Percentiles rank a stretch among this genome's conserved stretches.
These are phyloP conservation scores for Saitoella complicata DNA, from an alignment of 805 yeast genomes.

Conservation along the genomic window DNA sequence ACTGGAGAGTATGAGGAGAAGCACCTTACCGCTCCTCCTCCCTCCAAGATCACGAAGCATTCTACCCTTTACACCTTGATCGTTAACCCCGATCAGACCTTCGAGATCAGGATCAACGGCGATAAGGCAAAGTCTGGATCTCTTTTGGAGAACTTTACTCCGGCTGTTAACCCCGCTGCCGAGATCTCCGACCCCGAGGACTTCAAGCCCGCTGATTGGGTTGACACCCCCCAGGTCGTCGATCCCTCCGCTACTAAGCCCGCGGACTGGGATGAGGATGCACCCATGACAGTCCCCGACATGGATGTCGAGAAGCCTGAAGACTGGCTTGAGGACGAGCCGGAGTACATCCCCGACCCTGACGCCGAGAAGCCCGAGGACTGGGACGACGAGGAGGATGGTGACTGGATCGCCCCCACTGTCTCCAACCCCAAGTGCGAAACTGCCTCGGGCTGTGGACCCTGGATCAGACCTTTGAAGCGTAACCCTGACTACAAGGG, in stretches of 20 bases:
- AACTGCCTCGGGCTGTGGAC: conserved; percentile 54
- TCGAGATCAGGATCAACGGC: conserved; percentile 74
- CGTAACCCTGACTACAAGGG: conserved; percentile 62
- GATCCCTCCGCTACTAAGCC: conserved; percentile 64
- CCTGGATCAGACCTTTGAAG: conserved; percentile 54
- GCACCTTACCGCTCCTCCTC: conserved; percentile 50
- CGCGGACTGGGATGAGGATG: conserved; percentile 67
- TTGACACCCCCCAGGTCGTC: conserved; percentile 44
- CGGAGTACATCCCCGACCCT: conserved; percentile 50
- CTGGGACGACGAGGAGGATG: conserved; percentile 88
- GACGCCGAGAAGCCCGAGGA: conserved; percentile 48
- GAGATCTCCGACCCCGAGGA: conserved; percentile 43
- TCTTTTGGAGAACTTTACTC: conserved; percentile 45
- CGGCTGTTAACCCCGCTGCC: conserved; percentile 50
- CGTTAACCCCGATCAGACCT: conserved; percentile 45
- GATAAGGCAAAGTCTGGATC: conserved; percentile 54
- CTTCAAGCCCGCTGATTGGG: conserved; percentile 69
- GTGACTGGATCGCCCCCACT: conserved; percentile 61
- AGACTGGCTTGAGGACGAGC: conserved; percentile 59
- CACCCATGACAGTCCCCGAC: conserved; percentile 49
- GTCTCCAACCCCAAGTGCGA: conserved; percentile 62
- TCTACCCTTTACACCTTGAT: conserved; percentile 64
- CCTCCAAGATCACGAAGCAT: conserved; percentile 36
- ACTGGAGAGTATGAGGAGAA: conserved; percentile 51
- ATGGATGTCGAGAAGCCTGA: conserved; percentile 53